A percentile compares a stretch with the other conserved stretches of the same genome.
Conservation (phyloP, 2,329 filamentous ascomycete genomes). For the Biscogniauxia mediterranea region DNA sequence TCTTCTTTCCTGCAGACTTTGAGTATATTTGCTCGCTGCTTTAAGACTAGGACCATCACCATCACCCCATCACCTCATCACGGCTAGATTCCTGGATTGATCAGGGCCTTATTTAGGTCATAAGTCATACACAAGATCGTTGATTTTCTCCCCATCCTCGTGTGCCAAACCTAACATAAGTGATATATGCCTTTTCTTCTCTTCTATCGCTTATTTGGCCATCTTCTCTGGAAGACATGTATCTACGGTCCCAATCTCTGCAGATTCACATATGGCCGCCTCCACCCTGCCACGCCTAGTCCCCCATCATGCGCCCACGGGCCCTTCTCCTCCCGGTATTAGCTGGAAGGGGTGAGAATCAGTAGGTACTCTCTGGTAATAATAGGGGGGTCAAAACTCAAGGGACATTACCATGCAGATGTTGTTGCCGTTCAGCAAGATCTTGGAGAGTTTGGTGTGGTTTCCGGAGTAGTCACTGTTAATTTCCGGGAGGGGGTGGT, state of each 20-base stretch:
- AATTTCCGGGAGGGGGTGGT: no score
- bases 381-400: neutral
- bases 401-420: conserved; percentile 84
- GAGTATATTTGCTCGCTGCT: conserved; percentile 4
- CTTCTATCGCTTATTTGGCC: neutral
- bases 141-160: neutral
- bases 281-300: neutral
- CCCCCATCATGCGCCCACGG: conserved; percentile 38
- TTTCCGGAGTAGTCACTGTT: conserved; percentile 84
- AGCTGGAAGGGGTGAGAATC: conserved; percentile 47
- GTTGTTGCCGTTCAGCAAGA: conserved; percentile 95
- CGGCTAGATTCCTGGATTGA: conserved; percentile 6
- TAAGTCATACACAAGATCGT: neutral
- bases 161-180: no score
- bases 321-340: conserved; percentile 76
- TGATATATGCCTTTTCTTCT: neutral
- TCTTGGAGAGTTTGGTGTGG: conserved; percentile 88
- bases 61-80: conserved; percentile 1
- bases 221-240: neutral
- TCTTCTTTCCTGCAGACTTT: neutral
- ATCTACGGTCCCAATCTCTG: no score
- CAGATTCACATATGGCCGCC: neutral
- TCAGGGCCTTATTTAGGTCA: conserved; percentile 4
- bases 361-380: neutral
- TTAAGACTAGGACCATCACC: no score